Base-by-base conservation (phyloP, 768 basidiomycete genomes). In the Leccinum obscurum region DNA sequence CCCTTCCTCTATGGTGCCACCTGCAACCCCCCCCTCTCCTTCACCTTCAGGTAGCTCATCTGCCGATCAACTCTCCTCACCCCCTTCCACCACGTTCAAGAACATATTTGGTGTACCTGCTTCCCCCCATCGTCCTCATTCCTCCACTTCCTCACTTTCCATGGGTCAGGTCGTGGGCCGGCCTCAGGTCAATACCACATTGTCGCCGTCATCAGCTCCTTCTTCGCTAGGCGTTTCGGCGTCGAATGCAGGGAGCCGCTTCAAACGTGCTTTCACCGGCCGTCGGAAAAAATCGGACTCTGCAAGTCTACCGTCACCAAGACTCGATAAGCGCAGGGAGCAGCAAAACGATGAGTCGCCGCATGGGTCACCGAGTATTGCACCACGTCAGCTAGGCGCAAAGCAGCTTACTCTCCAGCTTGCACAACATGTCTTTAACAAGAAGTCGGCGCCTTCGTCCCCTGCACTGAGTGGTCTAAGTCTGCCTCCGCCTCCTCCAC, bases 381-480 rank as follows among this genome's bases (percentile, higher is more conserved):
- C 57, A 52, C 57, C 62, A 5, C 70, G 70, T 60, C 74, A 63
- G 61, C 68, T 59, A 9, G 74, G 65, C 55, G 71, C 70, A 62
- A 69, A 69, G 64, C 75, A 76, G 59, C 70, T 77, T 58, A 73
- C 80, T 52, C 72, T 76, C 22, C 73, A 78, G 58, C 71, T 81
- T 53, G 78, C 82, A n/a, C 76, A 81, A 57, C 79, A 81, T 63
- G 79, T 80, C 44, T 79, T 84, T 66, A 74, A 74, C 56, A 76
- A 68, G 69, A 79, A 73, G 68, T 70, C 69, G 30, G 69, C 63
- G 5, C 71, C 72, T 44, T 68, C 72, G 1, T 72, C 71, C 17
- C 74, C 76, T 41, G 70, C 75, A 13, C 61, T 76, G 49, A 75
- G 72, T 55, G 61, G 67, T 55, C 53, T 64, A n/a, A 66, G 39